A percentile compares a stretch with the other conserved stretches of the same genome.
Conservation (phyloP, 148 eudicot genomes). For the Nyssa sinensis region DNA sequence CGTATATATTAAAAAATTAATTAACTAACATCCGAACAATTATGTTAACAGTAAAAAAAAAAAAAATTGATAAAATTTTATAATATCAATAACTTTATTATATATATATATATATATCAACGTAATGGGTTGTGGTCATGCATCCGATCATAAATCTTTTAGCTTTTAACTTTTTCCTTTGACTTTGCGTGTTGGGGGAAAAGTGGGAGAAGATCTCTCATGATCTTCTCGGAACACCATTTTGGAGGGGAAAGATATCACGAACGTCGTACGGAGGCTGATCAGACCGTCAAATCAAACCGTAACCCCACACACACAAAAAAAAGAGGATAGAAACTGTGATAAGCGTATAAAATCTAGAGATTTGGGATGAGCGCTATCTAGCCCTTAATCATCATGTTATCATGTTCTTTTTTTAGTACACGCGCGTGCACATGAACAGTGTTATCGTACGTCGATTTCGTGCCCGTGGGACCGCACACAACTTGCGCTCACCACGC, state of each 20-base stretch:
- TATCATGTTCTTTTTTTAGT: not conserved
- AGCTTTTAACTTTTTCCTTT: not conserved
- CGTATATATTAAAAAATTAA: too few relatives aligned
- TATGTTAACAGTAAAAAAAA: too few relatives aligned
- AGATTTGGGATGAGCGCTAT: not conserved
- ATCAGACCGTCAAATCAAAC: not conserved
- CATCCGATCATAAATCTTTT: not conserved
- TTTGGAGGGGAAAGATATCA: not conserved
- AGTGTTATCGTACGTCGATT: not conserved
- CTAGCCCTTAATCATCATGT: not conserved
- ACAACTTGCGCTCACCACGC: not conserved
- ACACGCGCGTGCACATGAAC: constrained; percentile 5
- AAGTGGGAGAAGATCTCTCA: not conserved
- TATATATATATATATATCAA: too few relatives aligned
- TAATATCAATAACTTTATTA: too few relatives aligned
- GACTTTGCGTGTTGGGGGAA: not conserved
- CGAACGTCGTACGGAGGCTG: too few relatives aligned
- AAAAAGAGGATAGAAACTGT: not conserved
- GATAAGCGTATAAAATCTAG: not conserved
- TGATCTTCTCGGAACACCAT: not conserved
- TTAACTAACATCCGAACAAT: too few relatives aligned
- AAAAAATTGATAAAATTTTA: too few relatives aligned
- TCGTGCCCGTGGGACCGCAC: not conserved
- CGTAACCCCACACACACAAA: not conserved
- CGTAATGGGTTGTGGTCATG: too few relatives aligned